phyloP scores from a whole-genome alignment of 2,329 filamentous ascomycete species.

The Verticillium klebahnii region DNA sequence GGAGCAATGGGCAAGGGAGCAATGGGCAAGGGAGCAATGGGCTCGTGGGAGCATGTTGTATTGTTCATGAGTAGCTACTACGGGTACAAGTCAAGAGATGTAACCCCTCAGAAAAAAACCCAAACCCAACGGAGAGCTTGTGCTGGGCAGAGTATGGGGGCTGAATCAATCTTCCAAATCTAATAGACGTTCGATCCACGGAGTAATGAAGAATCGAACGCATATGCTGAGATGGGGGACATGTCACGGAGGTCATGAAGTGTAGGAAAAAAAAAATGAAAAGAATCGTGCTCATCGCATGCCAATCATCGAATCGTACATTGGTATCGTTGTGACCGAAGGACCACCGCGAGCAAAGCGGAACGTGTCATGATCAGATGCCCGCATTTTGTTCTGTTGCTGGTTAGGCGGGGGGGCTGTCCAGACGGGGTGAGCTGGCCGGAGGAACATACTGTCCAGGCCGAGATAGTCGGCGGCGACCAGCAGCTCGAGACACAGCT shows the following conservation, averaged over 20 bases:
- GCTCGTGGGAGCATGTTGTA: neutral
- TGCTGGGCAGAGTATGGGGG: conserved; percentile 49
- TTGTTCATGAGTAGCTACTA: neutral
- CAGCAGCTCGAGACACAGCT: conserved; percentile 72
- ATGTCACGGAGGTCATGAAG: neutral
- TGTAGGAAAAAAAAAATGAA: neutral
- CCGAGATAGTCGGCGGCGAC: conserved; percentile 74
- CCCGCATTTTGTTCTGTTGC: conserved; percentile 12
- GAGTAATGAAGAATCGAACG: conserved; percentile 43
- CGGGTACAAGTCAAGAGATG: conserved; percentile 16
- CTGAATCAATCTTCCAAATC: conserved; percentile 43
- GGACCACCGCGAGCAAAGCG: conserved; percentile 12
- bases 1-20: neutral
- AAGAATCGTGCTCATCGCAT: neutral
- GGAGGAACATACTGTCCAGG: conserved; percentile 50
- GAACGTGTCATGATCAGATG: conserved; percentile 16
- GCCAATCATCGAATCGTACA: conserved; percentile 6
- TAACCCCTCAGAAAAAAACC: conserved; percentile 45
- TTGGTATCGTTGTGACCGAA: conserved; percentile 6
- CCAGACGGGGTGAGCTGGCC: neutral
- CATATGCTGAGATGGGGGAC: conserved; percentile 48
- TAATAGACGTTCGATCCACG: conserved; percentile 51
- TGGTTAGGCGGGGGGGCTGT: conserved; percentile 2
- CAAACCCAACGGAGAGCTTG: conserved; percentile 35
- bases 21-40: neutral